These are phyloP conservation scores for Alternaria alternata DNA, from an alignment of 2,329 filamentous ascomycete species.

Conservation along the genomic window DNA sequence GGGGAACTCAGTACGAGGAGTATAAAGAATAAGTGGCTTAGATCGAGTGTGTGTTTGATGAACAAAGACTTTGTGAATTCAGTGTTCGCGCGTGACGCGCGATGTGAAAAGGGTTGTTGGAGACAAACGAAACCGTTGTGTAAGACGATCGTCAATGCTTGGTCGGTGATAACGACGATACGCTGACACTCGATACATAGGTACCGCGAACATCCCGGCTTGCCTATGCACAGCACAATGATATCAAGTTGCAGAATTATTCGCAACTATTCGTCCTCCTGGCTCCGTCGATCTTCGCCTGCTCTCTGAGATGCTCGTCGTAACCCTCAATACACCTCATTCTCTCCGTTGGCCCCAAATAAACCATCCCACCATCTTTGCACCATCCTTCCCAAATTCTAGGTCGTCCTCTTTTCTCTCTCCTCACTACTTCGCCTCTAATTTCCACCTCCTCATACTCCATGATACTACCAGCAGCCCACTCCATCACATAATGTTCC, in stretches of 20 bases:
- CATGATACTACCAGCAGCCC: neutral
- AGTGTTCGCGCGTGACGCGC: neutral
- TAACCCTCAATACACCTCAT: neutral
- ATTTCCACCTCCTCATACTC: neutral
- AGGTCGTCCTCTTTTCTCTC: neutral
- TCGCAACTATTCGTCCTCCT: neutral
- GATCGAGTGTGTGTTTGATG: neutral
- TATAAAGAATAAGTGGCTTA: neutral
- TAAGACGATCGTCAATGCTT: neutral
- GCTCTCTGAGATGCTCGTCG: neutral
- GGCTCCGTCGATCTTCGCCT: neutral
- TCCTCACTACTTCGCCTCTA: neutral
- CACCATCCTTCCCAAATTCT: conserved; percentile 1
- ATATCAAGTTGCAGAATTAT: neutral
- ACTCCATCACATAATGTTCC: neutral
- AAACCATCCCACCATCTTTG: neutral
- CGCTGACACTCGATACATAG: neutral
- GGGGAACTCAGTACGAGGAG: neutral
- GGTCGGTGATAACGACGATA: neutral
- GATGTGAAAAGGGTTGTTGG: conserved; percentile 1
- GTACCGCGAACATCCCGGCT: neutral
- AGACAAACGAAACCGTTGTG: conserved; percentile 7
- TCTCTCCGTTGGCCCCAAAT: neutral
- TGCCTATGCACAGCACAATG: neutral
- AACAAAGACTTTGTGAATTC: neutral